Percentiles rank a stretch among this genome's conserved stretches.
Conservation (phyloP, 2,329 filamentous ascomycete genomes). For the Aspergillus awamori region DNA sequence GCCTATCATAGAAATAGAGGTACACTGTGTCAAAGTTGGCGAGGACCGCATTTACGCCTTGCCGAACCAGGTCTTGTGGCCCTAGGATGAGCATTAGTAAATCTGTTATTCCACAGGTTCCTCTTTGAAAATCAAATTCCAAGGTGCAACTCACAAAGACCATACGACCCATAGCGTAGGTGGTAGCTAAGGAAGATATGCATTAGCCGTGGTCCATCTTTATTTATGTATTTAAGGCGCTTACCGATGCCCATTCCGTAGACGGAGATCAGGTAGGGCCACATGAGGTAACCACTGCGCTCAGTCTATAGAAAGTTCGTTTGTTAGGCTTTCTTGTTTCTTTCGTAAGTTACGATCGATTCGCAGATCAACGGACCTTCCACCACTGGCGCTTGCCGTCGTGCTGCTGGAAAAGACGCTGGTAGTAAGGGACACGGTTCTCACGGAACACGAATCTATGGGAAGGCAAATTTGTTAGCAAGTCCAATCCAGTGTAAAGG, state of each 20-base stretch:
- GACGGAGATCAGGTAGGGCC: conserved; percentile 61
- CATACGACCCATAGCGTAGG: conserved; percentile 50
- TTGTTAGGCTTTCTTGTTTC: neutral
- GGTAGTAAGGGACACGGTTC: conserved; percentile 70
- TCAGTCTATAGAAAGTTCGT: conserved; percentile 47
- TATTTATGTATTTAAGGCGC: conserved; percentile 22
- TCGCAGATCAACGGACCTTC: conserved; percentile 58
- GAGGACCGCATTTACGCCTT: conserved; percentile 33
- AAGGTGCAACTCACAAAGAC: conserved; percentile 43
- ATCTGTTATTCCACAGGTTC: neutral
- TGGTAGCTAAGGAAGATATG: conserved; percentile 29
- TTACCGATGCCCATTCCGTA: conserved; percentile 54
- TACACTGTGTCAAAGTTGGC: conserved; percentile 30
- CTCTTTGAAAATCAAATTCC: neutral
- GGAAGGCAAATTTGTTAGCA: conserved; percentile 22
- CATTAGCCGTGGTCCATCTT: conserved; percentile 12
- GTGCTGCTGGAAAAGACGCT: conserved; percentile 67
- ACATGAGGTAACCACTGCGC: conserved; percentile 60
- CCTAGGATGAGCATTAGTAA: conserved; percentile 37
- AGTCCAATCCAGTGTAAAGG: neutral
- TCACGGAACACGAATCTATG: conserved; percentile 61
- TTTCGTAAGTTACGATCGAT: neutral
- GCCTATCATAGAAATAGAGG: conserved; percentile 37
- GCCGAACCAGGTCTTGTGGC: conserved; percentile 66
- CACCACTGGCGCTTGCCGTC: conserved; percentile 69